phyloP scores from a whole-genome alignment of 345 rosid species.

The Syzygium oleosum region DNA sequence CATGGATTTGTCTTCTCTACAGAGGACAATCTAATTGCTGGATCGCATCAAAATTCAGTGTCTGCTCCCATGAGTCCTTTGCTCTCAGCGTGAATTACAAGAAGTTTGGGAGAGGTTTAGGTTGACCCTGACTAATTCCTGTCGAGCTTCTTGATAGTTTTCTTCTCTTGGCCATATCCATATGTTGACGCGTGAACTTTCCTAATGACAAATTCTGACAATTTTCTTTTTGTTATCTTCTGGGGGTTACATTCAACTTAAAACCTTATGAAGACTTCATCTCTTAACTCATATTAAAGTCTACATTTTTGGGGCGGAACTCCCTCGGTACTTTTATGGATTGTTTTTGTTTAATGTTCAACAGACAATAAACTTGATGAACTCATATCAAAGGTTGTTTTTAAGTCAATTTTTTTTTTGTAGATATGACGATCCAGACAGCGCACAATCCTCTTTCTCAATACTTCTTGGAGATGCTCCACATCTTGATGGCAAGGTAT shows the following conservation, averaged over 20 bases:
- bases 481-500: slow-evolving; percentile 88
- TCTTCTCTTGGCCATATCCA: background rate
- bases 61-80: background rate
- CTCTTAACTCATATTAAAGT: background rate
- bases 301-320: background rate
- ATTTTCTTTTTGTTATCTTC: background rate
- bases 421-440: slow-evolving; percentile 83
- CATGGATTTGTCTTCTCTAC: background rate
- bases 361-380: background rate
- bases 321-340: background rate
- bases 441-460: slow-evolving; percentile 91
- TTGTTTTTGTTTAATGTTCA: background rate
- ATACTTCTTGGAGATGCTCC: slow-evolving; percentile 93
- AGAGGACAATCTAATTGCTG: background rate
- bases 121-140: background rate
- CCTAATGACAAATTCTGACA: background rate
- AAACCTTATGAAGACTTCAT: background rate
- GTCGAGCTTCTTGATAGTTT: background rate
- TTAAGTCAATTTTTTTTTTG: background rate
- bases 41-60: background rate
- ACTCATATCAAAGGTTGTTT: background rate
- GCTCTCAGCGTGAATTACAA: background rate
- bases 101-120: background rate
- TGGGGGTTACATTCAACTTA: background rate
- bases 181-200: background rate